Base-by-base conservation (phyloP, 306 rosid genomes). In the Datisca glomerata region DNA sequence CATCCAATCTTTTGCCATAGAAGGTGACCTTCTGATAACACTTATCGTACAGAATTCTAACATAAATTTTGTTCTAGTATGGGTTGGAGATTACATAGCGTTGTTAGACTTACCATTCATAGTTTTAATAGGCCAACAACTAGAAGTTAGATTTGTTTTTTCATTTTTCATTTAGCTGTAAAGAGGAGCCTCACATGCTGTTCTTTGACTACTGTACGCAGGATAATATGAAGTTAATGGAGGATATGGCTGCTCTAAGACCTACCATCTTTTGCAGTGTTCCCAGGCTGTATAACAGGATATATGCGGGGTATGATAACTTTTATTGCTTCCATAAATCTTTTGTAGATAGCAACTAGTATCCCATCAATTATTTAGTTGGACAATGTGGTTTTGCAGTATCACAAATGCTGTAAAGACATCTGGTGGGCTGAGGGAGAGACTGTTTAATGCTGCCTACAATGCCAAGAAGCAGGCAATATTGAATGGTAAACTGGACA, bases 191-290 rank as follows among this genome's bases (percentile, higher is more conserved):
- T 61, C 52, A 53, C 55, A 14, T 39, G 53, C 21, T 56, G 28
- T 37, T 18, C 59, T 51, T 24, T 43, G 49, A 72, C 43, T 45
- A 16, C 59, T 32, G 10, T 20, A 23, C 66, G 78, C 93, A 91
- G 98, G 98, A 91, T 64, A 80, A 73, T 71, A 35, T 91, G 92
- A 91, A 91, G 57, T 58, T 91, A 53, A 73, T 91, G 78, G 98
- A 91, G 55, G 98, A 91, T 57, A 58, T 91, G 53, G 81, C 86
- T 39, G 80, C 65, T 47, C 62, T 91, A 51, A 80, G 86, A 55
- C 98, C 98, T 54, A 91, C 98, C 5, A 36, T 91, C 65, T 91
- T 91, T 70, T 70, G 86, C 62, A 91, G 98, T 49, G 96, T 91
- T 68, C 98, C 98, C 51, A 80, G 98, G 67, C 94, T 91, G 44